Percentiles rank a stretch among this genome's conserved stretches.
phyloP scores from a whole-genome alignment of 169 alveolate species.

The Cryptosporidium ubiquitum region DNA sequence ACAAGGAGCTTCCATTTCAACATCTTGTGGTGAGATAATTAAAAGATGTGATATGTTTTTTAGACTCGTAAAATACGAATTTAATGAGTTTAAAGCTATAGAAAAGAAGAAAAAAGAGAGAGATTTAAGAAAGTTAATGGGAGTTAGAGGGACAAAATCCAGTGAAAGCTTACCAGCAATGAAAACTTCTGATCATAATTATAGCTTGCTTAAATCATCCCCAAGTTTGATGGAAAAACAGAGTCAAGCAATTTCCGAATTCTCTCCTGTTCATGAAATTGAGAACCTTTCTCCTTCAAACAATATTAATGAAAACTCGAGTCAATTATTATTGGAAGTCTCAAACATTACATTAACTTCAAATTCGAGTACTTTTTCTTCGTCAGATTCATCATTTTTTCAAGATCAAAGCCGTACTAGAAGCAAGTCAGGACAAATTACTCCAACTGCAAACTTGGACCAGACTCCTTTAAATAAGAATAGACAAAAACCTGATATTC shows the following conservation, averaged over 20 bases:
- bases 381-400: slow-evolving; percentile 44
- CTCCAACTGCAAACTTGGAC: neutral
- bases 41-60: slow-evolving; percentile 66
- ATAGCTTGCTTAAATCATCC: neutral
- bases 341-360: slow-evolving; percentile 56
- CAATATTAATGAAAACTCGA: neutral
- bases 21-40: slow-evolving; percentile 31
- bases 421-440: slow-evolving; percentile 1
- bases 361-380: slow-evolving; percentile 66
- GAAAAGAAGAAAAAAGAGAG: slow-evolving; percentile 62
- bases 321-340: slow-evolving; percentile 33
- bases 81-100: slow-evolving; percentile 45
- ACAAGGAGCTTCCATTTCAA: neutral
- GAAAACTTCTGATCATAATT: neutral
- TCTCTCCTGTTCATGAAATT: slow-evolving; percentile 42
- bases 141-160: slow-evolving; percentile 21
- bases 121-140: slow-evolving; percentile 30
- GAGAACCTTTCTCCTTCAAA: neutral
- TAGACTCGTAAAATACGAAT: slow-evolving; percentile 46
- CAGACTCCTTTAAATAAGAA: slow-evolving; percentile 15
- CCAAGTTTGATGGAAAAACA: neutral
- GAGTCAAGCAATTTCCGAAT: slow-evolving; percentile 23
- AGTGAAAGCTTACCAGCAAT: slow-evolving; percentile 10
- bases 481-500: neutral
- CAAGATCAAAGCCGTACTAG: slow-evolving; percentile 15